Percentiles rank a stretch among this genome's conserved stretches.
phyloP scores from a whole-genome alignment of 306 rosid species.

The Quercus ilex region DNA sequence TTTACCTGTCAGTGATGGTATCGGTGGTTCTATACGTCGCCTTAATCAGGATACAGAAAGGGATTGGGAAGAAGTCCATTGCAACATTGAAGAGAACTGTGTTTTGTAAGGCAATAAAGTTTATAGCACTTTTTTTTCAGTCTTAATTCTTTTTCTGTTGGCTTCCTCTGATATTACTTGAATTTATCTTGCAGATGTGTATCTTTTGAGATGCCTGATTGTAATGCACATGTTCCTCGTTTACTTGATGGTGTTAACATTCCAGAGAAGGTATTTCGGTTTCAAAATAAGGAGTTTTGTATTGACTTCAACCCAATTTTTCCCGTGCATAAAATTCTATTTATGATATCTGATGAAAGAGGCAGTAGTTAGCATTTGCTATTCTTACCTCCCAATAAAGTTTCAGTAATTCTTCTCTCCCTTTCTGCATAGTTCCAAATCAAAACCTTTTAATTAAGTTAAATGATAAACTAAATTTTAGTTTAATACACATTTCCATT shows the following conservation, averaged over 20 bases:
- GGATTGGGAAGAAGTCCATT: background rate
- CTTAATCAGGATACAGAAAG: background rate
- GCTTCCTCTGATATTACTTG: background rate
- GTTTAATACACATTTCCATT: background rate
- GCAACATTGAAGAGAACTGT: background rate
- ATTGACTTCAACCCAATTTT: background rate
- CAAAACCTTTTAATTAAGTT: background rate
- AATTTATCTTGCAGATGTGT: slow-evolving; percentile 30
- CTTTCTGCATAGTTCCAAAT: background rate
- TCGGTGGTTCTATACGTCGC: slow-evolving; percentile 27
- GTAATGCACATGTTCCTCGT: slow-evolving; percentile 8
- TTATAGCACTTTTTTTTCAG: background rate
- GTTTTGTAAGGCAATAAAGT: slow-evolving; percentile 30
- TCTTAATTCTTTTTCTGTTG: background rate
- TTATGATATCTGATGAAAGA: too few species aligned
- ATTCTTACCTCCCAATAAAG: background rate
- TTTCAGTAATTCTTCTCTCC: background rate
- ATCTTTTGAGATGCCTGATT: slow-evolving; percentile 23
- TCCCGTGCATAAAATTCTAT: background rate
- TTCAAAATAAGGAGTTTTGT: background rate
- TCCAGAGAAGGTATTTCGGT: slow-evolving; percentile 36
- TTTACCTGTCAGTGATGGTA: slow-evolving; percentile 27
- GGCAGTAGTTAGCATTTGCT: background rate
- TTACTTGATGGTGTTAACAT: slow-evolving; percentile 20
- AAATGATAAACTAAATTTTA: background rate